Percentiles rank a stretch among this genome's conserved stretches.
These are phyloP conservation scores for Salix dunnii DNA, from an alignment of 345 rosid genomes.

Conservation along the genomic window DNA sequence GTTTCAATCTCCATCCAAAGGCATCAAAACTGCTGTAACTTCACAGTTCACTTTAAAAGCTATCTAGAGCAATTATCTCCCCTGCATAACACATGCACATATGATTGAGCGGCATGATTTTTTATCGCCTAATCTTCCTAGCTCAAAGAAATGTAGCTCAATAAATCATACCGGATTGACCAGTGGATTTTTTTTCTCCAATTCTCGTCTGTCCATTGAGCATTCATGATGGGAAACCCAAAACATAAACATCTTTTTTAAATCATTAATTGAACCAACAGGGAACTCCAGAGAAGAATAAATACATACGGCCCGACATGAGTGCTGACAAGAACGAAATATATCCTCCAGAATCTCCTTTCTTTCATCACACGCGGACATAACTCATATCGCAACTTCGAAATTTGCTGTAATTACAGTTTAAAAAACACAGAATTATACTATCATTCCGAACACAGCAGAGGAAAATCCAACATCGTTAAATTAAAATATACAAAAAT, in stretches of 20 bases:
- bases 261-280: neutral
- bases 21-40: constrained; percentile 1
- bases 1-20: neutral
- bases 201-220: neutral
- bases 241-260: neutral
- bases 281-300: neutral
- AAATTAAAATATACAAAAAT: neutral
- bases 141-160: neutral
- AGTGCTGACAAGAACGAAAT: constrained; percentile 88
- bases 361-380: constrained; percentile 96
- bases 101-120: neutral
- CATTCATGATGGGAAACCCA: neutral
- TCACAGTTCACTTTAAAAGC: neutral
- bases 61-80: neutral
- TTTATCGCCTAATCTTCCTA: neutral
- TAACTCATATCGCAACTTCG: constrained; percentile 73
- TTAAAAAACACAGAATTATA: neutral
- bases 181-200: neutral
- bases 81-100: neutral
- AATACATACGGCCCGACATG: constrained; percentile 74
- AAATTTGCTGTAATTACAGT: constrained; percentile 57
- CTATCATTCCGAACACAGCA: neutral
- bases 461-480: neutral
- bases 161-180: neutral
- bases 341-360: constrained; percentile 87